Base-by-base conservation (phyloP, 2,329 filamentous ascomycete species). In the Aspergillus pseudonomiae region DNA sequence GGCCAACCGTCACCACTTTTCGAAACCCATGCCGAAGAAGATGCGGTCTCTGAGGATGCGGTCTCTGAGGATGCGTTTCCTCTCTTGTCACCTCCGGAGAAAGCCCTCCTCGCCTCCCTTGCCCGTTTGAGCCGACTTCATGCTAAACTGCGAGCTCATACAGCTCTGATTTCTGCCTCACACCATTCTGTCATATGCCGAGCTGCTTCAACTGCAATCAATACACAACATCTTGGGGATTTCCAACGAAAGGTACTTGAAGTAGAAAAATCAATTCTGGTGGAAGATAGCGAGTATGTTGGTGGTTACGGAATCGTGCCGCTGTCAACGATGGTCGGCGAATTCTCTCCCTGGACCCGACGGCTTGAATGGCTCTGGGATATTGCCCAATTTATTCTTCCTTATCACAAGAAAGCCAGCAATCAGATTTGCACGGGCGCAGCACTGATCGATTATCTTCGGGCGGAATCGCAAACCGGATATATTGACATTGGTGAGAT, bases 271-370 rank as follows among this genome's bases (percentile, higher is more conserved):
- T 85, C 85, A 14, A 91, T 99, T 30, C 80, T 98, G 57, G 86
- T 84, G 53, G 87, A 88, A 71, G 93, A 97, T 80, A 85, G 93
- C 2, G 86, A 83, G 7, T 87, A 92, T 63, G 94, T 98, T 1
- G 94, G 94, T 48, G 94, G 92, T 1, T 97, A 97, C 76, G 91
- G 94, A 65, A 96, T 97, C 66, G 94, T 98, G 26, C 94, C 95
- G 3, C 80, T 99, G 70, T 96, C 95, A 57, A 90, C 89, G 1
- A 85, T 98, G 24, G 88, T 96, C 32, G 86, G 86, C 6, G 91
- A 95, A 73, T 97, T 98, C 72, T 88, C 90, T n/a, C 90, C 87
- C 50, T 98, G 94, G 94, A 91, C 86, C 54, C 86, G 92, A 70
- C 84, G 89, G 41, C 86, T 98, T 83, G 89, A 94, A 71, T 98